phyloP scores from a whole-genome alignment of 2,329 filamentous ascomycete species.

The Colletotrichum sp. region DNA sequence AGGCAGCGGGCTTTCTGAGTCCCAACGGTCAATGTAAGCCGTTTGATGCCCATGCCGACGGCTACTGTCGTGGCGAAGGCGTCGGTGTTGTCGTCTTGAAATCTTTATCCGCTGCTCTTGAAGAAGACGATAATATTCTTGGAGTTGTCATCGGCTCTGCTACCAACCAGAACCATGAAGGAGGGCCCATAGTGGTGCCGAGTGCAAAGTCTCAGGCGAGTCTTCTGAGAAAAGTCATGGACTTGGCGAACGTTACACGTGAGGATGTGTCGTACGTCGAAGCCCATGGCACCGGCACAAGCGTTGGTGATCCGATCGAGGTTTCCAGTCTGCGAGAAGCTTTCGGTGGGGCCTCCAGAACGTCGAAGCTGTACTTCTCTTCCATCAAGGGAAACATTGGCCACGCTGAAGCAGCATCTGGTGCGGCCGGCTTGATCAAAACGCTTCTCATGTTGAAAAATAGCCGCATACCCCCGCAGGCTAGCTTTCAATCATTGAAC shows the following conservation, averaged over 20 bases:
- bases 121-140: constrained; percentile 49
- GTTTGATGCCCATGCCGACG: constrained; percentile 40
- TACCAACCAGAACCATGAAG: constrained; percentile 43
- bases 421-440: constrained; percentile 28
- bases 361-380: constrained; percentile 35
- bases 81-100: constrained; percentile 50
- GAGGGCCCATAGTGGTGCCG: not conserved
- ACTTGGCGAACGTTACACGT: constrained; percentile 12
- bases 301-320: constrained; percentile 41
- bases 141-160: constrained; percentile 43
- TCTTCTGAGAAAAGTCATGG: constrained; percentile 58
- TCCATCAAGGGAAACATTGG: constrained; percentile 47
- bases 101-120: constrained; percentile 46
- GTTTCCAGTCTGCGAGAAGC: constrained; percentile 48
- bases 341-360: not conserved
- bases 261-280: constrained; percentile 30
- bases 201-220: constrained; percentile 30
- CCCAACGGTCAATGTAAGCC: constrained; percentile 36
- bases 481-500: constrained; percentile 31
- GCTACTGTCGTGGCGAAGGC: constrained; percentile 58
- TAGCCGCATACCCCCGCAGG: constrained; percentile 25
- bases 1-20: constrained; percentile 29
- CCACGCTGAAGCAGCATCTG: constrained; percentile 22
- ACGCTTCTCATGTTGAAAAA: constrained; percentile 29
- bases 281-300: constrained; percentile 52